Percentiles rank a stretch among this genome's conserved stretches.
phyloP scores from a whole-genome alignment of 1,284 basidiomycete genomes.

The Heterobasidion occidentale region DNA sequence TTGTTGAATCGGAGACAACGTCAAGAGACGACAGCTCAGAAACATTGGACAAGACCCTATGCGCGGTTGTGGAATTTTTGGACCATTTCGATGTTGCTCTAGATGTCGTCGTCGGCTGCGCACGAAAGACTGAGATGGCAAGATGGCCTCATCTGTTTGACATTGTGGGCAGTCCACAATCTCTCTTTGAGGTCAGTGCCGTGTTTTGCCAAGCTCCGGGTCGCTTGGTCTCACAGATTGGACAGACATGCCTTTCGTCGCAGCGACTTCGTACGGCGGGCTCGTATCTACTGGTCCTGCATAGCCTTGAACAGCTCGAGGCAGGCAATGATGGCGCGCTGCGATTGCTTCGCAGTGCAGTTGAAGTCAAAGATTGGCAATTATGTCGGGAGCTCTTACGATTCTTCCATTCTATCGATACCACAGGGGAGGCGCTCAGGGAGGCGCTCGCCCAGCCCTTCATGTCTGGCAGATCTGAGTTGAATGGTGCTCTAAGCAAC shows the following conservation, averaged over 20 bases:
- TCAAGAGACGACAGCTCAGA: slow-evolving; percentile 14
- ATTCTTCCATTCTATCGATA: slow-evolving; percentile 90
- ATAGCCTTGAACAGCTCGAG: slow-evolving; percentile 87
- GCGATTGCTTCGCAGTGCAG: slow-evolving; percentile 66
- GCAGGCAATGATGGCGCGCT: slow-evolving; percentile 75
- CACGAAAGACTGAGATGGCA: slow-evolving; percentile 93
- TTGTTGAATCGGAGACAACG: slow-evolving; percentile 83
- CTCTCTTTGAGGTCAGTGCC: slow-evolving; percentile 75
- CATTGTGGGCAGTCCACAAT: slow-evolving; percentile 84
- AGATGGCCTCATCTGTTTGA: slow-evolving; percentile 88
- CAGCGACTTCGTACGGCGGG: slow-evolving; percentile 84
- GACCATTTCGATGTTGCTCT: slow-evolving; percentile 90
- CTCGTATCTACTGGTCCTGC: slow-evolving; percentile 89
- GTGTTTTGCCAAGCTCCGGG: not conserved
- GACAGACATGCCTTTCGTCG: slow-evolving; percentile 68
- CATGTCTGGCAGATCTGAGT: not conserved
- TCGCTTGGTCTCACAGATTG: slow-evolving; percentile 1
- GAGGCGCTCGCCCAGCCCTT: slow-evolving; percentile 40
- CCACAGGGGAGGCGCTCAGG: slow-evolving; percentile 67
- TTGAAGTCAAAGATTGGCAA: slow-evolving; percentile 71
- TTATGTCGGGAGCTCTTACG: slow-evolving; percentile 83
- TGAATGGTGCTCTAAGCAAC: not conserved
- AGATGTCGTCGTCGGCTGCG: slow-evolving; percentile 94
- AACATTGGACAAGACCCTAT: slow-evolving; percentile 40
- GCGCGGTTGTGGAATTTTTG: slow-evolving; percentile 82